Base-by-base conservation (phyloP, 2,329 filamentous ascomycete genomes). In the Cladosporium velox region DNA sequence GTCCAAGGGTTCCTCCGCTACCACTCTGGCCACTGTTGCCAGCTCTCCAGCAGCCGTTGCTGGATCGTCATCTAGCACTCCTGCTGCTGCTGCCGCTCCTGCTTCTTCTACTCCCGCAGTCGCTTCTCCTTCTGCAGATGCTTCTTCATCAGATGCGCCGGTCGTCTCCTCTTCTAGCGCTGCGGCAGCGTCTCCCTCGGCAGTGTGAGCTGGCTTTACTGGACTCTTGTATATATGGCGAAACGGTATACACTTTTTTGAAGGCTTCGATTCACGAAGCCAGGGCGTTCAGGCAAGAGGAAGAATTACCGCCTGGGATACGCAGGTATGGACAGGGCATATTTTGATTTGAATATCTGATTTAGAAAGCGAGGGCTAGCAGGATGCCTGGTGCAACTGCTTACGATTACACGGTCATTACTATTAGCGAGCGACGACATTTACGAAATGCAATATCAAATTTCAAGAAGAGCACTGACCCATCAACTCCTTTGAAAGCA, bases 361-460 rank as follows among this genome's bases (percentile, higher is more conserved):
- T 12, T 55, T 34, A 5, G 21, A 47, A 47, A 55, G 28, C 28
- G 30, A 55, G 28, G 52, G 10, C 28, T 32, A 55, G 52, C 52
- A 55, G 21, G 52, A 30, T 55, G 52, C 18, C 52, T 21, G 52
- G 52, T 21, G 52, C 52, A 55, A 34, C 1, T 55, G 30, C 15
- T 55, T 55, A 34, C 28, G 52, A 21, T 18, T 30, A 32, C 8
- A 55, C 52, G 52, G 52, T 55, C 52, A 55, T 55, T 55, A 55
- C 52, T 14, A 55, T 32, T 11, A 55, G n/a, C 52, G 30, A 55
- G 8, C 32, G 28, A 34, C 15, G 52, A 55, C 11, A 34, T 30
- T n/a, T n/a, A 34, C 8, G 28, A 2, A 55, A 21, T 34, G 30
- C 28, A 54, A 32, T 8, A 34, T 34, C n/a, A 12, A 2, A 34